A percentile compares a stretch with the other conserved stretches of the same genome.
Evolutionary conservation across 495 filamentous ascomycete genomes (phyloP).

Genomic region (Podospora fimiseda): DNA sequence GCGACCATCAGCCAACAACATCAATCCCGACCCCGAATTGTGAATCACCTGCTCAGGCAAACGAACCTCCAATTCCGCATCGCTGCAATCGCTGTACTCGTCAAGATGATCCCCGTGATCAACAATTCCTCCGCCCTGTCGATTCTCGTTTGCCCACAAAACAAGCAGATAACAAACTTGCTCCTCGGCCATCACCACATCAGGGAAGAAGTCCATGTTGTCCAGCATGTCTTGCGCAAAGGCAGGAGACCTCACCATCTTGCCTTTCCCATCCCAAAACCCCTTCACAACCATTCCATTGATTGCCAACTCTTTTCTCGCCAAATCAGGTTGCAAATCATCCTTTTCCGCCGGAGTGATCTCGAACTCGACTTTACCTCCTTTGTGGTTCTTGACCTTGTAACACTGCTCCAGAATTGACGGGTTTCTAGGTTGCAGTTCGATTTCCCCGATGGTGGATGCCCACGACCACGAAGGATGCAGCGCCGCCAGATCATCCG

Average conservation of each 20-base stretch:
- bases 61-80: not conserved
- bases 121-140: not conserved
- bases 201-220: not conserved
- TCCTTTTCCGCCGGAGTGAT: not conserved
- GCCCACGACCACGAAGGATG: slow-evolving; percentile 8
- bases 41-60: not conserved
- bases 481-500: not conserved
- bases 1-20: not conserved
- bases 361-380: not conserved
- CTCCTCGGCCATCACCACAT: not conserved
- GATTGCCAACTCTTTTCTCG: not conserved
- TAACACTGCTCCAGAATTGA: not conserved
- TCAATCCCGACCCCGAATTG: not conserved
- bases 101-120: not conserved
- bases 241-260: not conserved
- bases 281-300: not conserved
- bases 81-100: not conserved
- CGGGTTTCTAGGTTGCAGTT: not conserved
- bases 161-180: not conserved
- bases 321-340: not conserved
- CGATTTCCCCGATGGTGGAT: not conserved
- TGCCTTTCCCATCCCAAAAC: not conserved
- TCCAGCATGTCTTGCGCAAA: not conserved
- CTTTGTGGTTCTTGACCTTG: not conserved
- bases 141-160: not conserved